phyloP scores from a whole-genome alignment of 495 filamentous ascomycete species.

The Aspergillus incahuasiensis region DNA sequence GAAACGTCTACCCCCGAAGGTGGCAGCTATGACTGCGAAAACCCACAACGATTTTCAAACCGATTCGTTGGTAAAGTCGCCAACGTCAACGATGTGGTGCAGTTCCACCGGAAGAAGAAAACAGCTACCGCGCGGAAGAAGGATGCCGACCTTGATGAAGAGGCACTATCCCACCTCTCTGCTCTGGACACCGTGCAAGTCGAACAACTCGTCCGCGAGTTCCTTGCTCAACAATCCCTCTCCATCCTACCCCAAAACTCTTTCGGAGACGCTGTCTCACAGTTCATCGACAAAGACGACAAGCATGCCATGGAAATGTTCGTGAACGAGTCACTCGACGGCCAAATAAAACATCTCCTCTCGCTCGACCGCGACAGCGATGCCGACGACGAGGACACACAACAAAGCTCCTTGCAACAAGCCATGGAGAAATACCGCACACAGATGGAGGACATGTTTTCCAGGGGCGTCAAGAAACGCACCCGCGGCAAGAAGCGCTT shows the following conservation, averaged over 20 bases:
- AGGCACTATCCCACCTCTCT: constrained; percentile 53
- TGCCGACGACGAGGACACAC: constrained; percentile 54
- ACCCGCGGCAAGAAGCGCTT: constrained; percentile 55
- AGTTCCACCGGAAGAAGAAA: constrained; percentile 85
- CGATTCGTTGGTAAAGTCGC: constrained; percentile 86
- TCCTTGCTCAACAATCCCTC: constrained; percentile 74
- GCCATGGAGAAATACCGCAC: constrained; percentile 68
- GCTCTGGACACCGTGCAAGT: constrained; percentile 76
- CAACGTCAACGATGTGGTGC: constrained; percentile 89
- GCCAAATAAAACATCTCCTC: constrained; percentile 71
- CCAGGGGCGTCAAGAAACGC: constrained; percentile 59
- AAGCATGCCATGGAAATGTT: constrained; percentile 89
- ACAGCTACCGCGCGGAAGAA: constrained; percentile 35
- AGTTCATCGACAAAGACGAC: constrained; percentile 94
- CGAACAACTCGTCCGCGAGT: constrained; percentile 80
- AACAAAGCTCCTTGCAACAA: constrained; percentile 52
- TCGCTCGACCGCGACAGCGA: constrained; percentile 62
- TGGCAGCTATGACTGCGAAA: constrained; percentile 84
- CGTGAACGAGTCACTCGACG: constrained; percentile 71
- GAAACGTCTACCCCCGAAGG: constrained; percentile 87
- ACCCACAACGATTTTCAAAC: constrained; percentile 95
- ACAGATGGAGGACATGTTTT: constrained; percentile 68
- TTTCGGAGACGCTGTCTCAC: constrained; percentile 87
- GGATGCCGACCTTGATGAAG: constrained; percentile 50
- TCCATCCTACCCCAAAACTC: constrained; percentile 87